A percentile compares a stretch with the other conserved stretches of the same genome.
Evolutionary conservation across 805 yeast species (phyloP).

Genomic region (Starmera dryadoides): DNA sequence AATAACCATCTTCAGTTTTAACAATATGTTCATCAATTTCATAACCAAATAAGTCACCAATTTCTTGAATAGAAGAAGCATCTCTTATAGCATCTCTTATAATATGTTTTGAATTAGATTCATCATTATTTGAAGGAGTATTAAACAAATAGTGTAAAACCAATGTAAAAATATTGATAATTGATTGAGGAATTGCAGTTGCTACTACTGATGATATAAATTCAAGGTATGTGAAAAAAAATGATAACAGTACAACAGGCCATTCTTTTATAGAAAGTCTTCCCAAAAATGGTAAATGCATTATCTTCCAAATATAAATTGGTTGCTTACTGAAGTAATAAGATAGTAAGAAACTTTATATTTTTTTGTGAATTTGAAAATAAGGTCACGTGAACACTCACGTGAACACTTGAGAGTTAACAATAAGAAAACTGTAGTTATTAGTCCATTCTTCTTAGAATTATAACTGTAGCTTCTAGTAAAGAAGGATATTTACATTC

Average conservation of each 20-base stretch:
- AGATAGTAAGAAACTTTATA: too few species aligned
- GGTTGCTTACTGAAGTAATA: too few species aligned
- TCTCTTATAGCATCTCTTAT: slow-evolving; percentile 31
- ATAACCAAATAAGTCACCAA: slow-evolving; percentile 65
- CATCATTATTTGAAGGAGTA: slow-evolving; percentile 8
- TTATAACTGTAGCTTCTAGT: too few species aligned
- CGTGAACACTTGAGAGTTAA: too few species aligned
- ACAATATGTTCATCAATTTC: slow-evolving; percentile 71
- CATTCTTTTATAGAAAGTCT: slow-evolving; percentile 42
- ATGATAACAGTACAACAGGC: slow-evolving; percentile 36
- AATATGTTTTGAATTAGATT: too few species aligned
- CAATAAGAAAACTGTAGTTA: too few species aligned
- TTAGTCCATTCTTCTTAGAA: too few species aligned
- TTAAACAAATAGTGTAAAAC: slow-evolving; percentile 13
- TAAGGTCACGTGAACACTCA: too few species aligned
- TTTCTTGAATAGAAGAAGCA: slow-evolving; percentile 51
- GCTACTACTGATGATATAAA: slow-evolving; percentile 38
- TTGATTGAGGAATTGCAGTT: slow-evolving; percentile 33
- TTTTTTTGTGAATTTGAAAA: too few species aligned
- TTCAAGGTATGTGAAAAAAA: slow-evolving; percentile 44
- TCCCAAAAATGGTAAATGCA: slow-evolving; percentile 37
- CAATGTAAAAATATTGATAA: slow-evolving; percentile 30
- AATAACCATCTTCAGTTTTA: slow-evolving; percentile 67
- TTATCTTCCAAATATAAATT: too few species aligned
- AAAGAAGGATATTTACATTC: too few species aligned